phyloP scores from a whole-genome alignment of 305 asterid species.

The Fraxinus angustifolia region DNA sequence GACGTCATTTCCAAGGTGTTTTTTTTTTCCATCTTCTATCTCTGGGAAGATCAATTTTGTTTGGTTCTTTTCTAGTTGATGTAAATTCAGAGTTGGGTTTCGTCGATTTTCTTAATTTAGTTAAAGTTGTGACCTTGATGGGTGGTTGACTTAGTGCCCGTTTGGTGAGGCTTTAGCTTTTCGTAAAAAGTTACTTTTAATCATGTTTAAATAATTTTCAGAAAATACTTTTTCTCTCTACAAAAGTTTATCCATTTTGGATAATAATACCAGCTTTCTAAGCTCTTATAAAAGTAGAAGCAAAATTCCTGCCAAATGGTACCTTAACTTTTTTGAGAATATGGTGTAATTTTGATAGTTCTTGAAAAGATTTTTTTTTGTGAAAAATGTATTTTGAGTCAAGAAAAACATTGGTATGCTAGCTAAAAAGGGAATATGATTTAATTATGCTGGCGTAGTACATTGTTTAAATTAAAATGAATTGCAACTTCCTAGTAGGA shows the following conservation, averaged over 20 bases:
- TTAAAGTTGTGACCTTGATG: neutral
- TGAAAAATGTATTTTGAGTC: neutral
- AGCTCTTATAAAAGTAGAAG: neutral
- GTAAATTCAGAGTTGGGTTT: neutral
- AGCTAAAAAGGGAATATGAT: neutral
- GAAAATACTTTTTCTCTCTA: too few species aligned
- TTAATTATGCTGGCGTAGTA: neutral
- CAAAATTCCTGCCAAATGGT: neutral
- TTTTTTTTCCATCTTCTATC: neutral
- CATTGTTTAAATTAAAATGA: neutral
- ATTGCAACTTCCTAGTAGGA: neutral
- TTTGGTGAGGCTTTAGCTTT: neutral
- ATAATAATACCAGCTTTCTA: too few species aligned
- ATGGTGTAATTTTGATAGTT: neutral
- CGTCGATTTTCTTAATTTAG: neutral
- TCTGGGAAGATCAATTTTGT: neutral
- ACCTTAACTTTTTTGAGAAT: conserved; percentile 12
- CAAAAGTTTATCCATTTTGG: too few species aligned
- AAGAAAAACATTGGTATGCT: neutral
- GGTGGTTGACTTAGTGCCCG: conserved; percentile 1
- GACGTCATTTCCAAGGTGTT: conserved; percentile 77
- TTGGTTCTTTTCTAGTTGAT: conserved; percentile 2
- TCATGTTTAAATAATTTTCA: too few species aligned
- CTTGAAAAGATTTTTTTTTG: neutral
- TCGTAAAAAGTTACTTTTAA: too few species aligned